A percentile compares a stretch with the other conserved stretches of the same genome.
Evolutionary conservation across 441 rosid species (phyloP).

Genomic region (Pelargonium australe): DNA sequence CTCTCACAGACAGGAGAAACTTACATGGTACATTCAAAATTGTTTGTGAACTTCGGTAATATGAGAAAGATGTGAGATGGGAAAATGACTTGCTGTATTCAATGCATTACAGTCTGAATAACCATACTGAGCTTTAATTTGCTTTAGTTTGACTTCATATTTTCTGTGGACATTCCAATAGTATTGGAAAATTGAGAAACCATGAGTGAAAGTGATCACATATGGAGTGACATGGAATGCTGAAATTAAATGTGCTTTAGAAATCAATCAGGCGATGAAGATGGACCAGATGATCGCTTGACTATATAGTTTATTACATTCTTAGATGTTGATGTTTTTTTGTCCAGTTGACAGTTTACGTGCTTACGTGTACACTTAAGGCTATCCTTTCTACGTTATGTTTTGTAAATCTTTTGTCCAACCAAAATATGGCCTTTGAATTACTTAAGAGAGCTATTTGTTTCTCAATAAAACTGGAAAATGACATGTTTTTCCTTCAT

Average conservation of each 20-base stretch:
- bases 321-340: no score
- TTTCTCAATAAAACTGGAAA: background rate
- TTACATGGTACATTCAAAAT: background rate
- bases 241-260: background rate
- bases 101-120: background rate
- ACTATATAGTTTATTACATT: no score
- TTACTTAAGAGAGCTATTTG: background rate
- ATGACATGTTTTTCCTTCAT: slow-evolving; percentile 7
- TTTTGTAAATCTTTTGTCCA: no score
- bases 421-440: background rate
- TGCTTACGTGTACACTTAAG: no score
- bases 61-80: background rate
- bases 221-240: background rate
- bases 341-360: no score
- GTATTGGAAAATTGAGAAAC: background rate
- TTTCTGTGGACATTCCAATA: background rate
- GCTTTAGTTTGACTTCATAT: background rate
- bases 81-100: background rate
- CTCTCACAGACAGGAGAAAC: background rate
- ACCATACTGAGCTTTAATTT: background rate
- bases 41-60: background rate
- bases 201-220: background rate
- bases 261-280: no score
- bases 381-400: no score
- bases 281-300: no score